phyloP scores from a whole-genome alignment of 768 basidiomycete genomes.

The Multifurca ochricompacta region DNA sequence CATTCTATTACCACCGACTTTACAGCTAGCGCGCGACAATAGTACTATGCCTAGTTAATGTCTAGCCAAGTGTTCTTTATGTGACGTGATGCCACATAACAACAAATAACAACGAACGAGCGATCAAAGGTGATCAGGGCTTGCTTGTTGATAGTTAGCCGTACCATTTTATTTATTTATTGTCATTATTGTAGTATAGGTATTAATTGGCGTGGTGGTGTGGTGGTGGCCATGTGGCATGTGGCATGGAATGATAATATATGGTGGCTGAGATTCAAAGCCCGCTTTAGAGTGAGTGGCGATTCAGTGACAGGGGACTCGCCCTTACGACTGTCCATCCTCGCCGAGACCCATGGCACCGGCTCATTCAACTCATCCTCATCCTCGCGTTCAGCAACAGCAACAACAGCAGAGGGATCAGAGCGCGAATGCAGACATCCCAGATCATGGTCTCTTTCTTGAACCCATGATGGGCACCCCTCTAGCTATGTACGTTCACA shows the following conservation, averaged over 20 bases:
- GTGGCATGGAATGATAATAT: too few species aligned
- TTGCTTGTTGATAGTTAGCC: too few species aligned
- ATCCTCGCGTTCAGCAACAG: slow-evolving; percentile 41
- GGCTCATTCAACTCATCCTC: slow-evolving; percentile 49
- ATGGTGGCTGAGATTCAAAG: slow-evolving; percentile 15
- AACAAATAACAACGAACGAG: too few species aligned
- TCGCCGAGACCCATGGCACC: slow-evolving; percentile 73
- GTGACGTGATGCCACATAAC: slow-evolving; percentile 1
- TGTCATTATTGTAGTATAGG: background rate
- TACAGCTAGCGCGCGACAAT: too few species aligned
- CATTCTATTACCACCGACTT: too few species aligned
- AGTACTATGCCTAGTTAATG: background rate
- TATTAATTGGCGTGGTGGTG: too few species aligned
- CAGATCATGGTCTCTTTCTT: slow-evolving; percentile 46
- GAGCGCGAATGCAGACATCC: slow-evolving; percentile 26
- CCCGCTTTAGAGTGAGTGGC: slow-evolving; percentile 20
- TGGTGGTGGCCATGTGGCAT: too few species aligned
- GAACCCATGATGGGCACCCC: slow-evolving; percentile 79
- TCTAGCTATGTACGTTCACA: slow-evolving; percentile 69
- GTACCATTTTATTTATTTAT: background rate
- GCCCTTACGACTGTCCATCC: slow-evolving; percentile 21
- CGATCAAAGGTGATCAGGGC: too few species aligned
- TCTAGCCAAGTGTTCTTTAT: background rate
- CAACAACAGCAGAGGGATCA: slow-evolving; percentile 33
- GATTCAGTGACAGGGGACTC: slow-evolving; percentile 23